Conservation (phyloP, 1,139 yeast species). For the Protomyces arabidopsidicola region DNA sequence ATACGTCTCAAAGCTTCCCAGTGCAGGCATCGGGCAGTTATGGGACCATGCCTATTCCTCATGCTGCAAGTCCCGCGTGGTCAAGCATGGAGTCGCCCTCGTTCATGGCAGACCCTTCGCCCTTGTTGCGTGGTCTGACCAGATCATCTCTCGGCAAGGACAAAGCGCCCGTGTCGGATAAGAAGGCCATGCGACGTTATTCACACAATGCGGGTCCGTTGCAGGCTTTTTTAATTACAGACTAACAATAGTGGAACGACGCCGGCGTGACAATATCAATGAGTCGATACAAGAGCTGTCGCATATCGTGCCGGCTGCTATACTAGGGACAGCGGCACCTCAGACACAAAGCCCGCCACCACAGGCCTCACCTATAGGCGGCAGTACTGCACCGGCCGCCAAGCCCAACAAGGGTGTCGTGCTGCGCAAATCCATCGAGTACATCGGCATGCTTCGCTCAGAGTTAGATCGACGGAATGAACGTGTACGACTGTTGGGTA, state of each 20-base stretch:
- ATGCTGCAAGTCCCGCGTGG: background rate
- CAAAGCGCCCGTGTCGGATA: slow-evolving; percentile 35
- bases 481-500: slow-evolving; percentile 35
- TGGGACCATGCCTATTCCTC: background rate
- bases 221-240: too few relatives aligned
- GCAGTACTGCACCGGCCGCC: slow-evolving; percentile 36
- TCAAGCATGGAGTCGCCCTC: background rate
- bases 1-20: background rate
- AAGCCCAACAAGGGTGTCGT: slow-evolving; percentile 93
- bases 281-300: slow-evolving; percentile 82
- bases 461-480: slow-evolving; percentile 58
- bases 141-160: background rate
- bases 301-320: slow-evolving; percentile 54
- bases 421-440: slow-evolving; percentile 76
- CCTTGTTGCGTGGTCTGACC: background rate
- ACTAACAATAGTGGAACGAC: slow-evolving; percentile 48
- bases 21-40: background rate
- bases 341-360: slow-evolving; percentile 5
- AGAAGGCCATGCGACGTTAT: slow-evolving; percentile 46
- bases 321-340: slow-evolving; percentile 28
- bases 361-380: slow-evolving; percentile 27
- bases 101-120: background rate
- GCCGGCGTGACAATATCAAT: slow-evolving; percentile 81
- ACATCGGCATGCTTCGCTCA: slow-evolving; percentile 67
- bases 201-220: slow-evolving; percentile 39